Conservation (phyloP, 164 flowering plant genomes). For the Tinospora cordifolia region DNA sequence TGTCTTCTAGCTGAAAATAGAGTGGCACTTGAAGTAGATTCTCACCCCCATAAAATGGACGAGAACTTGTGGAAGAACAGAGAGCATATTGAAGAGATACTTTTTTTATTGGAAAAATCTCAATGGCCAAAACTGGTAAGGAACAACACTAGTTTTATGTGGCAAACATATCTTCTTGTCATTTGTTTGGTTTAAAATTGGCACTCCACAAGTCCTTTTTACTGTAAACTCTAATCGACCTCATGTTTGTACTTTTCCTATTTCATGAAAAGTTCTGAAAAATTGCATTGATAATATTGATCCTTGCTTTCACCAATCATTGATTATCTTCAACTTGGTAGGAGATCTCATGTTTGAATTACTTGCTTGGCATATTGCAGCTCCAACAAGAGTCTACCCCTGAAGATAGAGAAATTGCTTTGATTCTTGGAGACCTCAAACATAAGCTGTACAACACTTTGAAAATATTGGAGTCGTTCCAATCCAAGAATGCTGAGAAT, state of each 20-base stretch:
- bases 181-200: not conserved
- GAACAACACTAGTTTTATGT: not conserved
- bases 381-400: slow-evolving; percentile 52
- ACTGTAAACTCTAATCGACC: not conserved
- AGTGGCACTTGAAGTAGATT: slow-evolving; percentile 49
- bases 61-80: slow-evolving; percentile 98
- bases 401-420: slow-evolving; percentile 49
- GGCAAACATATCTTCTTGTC: not conserved
- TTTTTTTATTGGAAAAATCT: slow-evolving; percentile 56
- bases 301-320: not conserved
- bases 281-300: not conserved
- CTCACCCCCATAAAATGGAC: slow-evolving; percentile 70
- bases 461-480: slow-evolving; percentile 53
- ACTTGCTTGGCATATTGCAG: slow-evolving; percentile 31
- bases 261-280: not conserved
- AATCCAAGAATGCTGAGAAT: slow-evolving; percentile 65
- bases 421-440: slow-evolving; percentile 37
- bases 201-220: not conserved
- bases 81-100: slow-evolving; percentile 80
- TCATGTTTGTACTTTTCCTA: not conserved
- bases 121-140: slow-evolving; percentile 61
- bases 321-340: not conserved
- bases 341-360: not conserved
- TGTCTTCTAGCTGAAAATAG: slow-evolving; percentile 37
- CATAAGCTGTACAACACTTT: slow-evolving; percentile 40